Percentiles rank a stretch among this genome's conserved stretches.
These are phyloP conservation scores for Suhomyces terraborum DNA, from an alignment of 1,139 yeast species.

Conservation along the genomic window DNA sequence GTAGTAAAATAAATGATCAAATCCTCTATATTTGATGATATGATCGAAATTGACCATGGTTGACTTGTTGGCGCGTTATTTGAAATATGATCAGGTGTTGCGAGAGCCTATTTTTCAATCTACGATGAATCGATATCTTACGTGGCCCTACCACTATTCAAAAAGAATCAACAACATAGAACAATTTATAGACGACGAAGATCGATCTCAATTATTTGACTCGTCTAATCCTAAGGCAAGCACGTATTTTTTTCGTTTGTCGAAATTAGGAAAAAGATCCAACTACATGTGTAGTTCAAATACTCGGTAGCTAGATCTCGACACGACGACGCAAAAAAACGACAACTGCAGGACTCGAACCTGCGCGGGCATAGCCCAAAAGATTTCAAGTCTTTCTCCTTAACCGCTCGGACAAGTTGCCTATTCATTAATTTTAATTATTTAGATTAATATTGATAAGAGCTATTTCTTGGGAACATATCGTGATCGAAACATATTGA, in stretches of 20 bases:
- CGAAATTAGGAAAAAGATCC: not conserved
- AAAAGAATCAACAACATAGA: not conserved
- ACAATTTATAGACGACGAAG: not conserved
- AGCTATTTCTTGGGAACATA: not conserved
- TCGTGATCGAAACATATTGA: too few relatives aligned
- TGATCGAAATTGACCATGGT: conserved; percentile 14
- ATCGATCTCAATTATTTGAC: not conserved
- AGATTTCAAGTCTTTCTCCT: conserved; percentile 60
- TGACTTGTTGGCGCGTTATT: not conserved
- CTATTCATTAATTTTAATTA: conserved; percentile 17
- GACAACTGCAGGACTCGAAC: conserved; percentile 63
- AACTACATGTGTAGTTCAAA: not conserved
- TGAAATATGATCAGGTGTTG: not conserved
- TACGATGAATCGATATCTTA: not conserved
- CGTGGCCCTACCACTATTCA: conserved; percentile 4
- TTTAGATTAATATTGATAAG: not conserved
- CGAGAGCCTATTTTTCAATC: conserved; percentile 1
- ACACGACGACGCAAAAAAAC: conserved; percentile 35
- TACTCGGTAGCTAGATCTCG: too few relatives aligned
- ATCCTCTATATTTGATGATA: conserved; percentile 29
- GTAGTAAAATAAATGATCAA: conserved; percentile 31
- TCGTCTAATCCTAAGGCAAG: not conserved
- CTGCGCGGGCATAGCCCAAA: conserved; percentile 63
- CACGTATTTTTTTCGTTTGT: not conserved
- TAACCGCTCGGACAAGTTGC: conserved; percentile 62